phyloP scores from a whole-genome alignment of 345 rosid genomes.

The Zanthoxylum bungeanum region DNA sequence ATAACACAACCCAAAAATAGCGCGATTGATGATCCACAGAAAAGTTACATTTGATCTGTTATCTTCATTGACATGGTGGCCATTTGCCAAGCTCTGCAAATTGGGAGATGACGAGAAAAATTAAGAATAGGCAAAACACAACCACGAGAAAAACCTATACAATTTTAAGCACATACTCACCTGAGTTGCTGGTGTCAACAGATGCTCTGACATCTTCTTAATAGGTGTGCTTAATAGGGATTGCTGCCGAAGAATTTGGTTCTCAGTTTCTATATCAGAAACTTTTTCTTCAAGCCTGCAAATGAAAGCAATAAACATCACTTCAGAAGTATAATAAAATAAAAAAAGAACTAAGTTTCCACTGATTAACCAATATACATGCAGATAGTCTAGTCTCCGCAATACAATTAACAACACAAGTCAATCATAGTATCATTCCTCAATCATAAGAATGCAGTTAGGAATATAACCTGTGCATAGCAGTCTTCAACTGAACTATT shows the following conservation, averaged over 20 bases:
- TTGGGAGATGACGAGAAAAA: slow-evolving; percentile 1
- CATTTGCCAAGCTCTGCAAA: slow-evolving; percentile 83
- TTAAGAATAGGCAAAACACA: slow-evolving; percentile 10
- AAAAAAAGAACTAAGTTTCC: not conserved
- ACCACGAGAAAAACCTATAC: not conserved
- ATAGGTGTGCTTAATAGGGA: slow-evolving; percentile 48
- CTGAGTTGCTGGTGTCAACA: slow-evolving; percentile 43
- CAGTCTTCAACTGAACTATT: slow-evolving; percentile 74
- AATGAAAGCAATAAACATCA: slow-evolving; percentile 21
- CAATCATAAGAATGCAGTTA: slow-evolving; percentile 1
- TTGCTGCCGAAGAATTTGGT: slow-evolving; percentile 80
- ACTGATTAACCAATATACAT: not conserved
- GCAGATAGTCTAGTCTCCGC: not conserved
- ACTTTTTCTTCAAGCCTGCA: slow-evolving; percentile 89
- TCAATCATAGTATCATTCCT: not conserved
- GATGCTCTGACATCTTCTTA: slow-evolving; percentile 50
- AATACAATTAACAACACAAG: not conserved
- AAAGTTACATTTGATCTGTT: slow-evolving; percentile 49
- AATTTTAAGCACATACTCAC: slow-evolving; percentile 32
- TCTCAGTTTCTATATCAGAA: slow-evolving; percentile 81
- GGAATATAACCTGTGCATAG: slow-evolving; percentile 67
- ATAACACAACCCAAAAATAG: slow-evolving; percentile 9
- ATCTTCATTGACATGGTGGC: slow-evolving; percentile 61
- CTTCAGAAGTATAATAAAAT: not conserved
- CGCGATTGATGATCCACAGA: slow-evolving; percentile 14